Conservation (phyloP, 805 yeast genomes). For the Kregervanrija delftensis region DNA sequence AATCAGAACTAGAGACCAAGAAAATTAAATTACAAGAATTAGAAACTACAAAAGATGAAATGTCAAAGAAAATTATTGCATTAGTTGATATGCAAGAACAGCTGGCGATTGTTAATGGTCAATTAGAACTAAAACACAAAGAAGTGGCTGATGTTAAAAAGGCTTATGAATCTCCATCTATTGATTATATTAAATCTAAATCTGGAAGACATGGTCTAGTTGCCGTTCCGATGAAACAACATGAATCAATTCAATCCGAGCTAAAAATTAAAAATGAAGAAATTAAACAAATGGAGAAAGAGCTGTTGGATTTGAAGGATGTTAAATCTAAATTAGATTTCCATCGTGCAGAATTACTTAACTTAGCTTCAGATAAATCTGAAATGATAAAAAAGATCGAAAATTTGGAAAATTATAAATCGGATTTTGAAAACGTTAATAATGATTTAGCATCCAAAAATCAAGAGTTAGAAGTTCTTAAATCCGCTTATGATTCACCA, state of each 20-base stretch:
- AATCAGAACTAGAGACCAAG: neutral
- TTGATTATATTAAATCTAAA: constrained; percentile 12
- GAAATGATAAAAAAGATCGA: constrained; percentile 2
- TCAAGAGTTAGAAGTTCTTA: constrained; percentile 1
- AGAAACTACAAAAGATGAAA: neutral
- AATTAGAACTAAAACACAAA: too few relatives aligned
- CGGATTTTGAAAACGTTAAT: too few relatives aligned
- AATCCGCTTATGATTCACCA: constrained; percentile 9
- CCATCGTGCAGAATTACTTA: neutral
- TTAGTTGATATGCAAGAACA: constrained; percentile 1
- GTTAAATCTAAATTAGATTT: neutral
- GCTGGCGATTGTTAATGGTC: neutral
- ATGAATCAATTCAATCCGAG: neutral
- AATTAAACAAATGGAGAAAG: neutral
- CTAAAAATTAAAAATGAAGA: neutral
- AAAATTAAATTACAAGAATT: neutral
- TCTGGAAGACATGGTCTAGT: constrained; percentile 7
- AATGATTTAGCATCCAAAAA: constrained; percentile 1
- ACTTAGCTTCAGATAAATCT: too few relatives aligned
- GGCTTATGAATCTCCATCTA: constrained; percentile 11
- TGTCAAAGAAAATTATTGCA: too few relatives aligned
- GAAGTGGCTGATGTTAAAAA: constrained; percentile 4
- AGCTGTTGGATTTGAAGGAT: neutral
- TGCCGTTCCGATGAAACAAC: constrained; percentile 10
- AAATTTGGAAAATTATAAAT: constrained; percentile 1